Evolutionary conservation across 2,329 filamentous ascomycete genomes (phyloP).

Genomic region (Cladosporium halotolerans): DNA sequence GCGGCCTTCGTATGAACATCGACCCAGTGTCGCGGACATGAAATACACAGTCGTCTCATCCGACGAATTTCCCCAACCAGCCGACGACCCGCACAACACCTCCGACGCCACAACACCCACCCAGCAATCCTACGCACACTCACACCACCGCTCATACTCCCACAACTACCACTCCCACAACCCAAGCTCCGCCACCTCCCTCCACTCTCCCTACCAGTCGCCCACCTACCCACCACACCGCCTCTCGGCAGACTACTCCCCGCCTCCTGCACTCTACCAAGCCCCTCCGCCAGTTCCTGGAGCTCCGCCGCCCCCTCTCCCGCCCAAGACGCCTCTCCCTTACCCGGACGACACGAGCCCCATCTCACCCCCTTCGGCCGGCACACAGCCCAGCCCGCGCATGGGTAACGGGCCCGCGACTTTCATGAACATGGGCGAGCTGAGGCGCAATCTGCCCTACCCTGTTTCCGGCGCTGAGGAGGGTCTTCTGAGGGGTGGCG

Average conservation of each 20-base stretch:
- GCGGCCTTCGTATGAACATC: conserved; percentile 51
- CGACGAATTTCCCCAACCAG: conserved; percentile 50
- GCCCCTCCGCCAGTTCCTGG: neutral
- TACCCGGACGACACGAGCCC: conserved; percentile 14
- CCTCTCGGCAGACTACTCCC: conserved; percentile 1
- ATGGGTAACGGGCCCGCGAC: conserved; percentile 3
- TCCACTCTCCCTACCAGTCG: conserved; percentile 9
- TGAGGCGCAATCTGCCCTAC: conserved; percentile 57
- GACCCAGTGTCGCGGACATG: conserved; percentile 52
- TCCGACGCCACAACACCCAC: conserved; percentile 5
- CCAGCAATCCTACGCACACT: conserved; percentile 22
- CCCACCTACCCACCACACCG: conserved; percentile 5
- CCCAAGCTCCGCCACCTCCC: conserved; percentile 6
- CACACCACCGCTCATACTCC: conserved; percentile 16
- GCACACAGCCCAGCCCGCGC: neutral
- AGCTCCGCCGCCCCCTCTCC: conserved; percentile 55
- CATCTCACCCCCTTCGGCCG: conserved; percentile 1
- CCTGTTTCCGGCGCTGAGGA: conserved; percentile 50
- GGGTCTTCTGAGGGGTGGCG: neutral
- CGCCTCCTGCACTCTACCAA: neutral
- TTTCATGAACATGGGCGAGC: conserved; percentile 24
- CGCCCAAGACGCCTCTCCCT: conserved; percentile 53
- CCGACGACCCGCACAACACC: neutral
- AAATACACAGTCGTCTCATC: conserved; percentile 59
- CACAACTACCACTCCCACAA: conserved; percentile 15